phyloP scores from a whole-genome alignment of 148 eudicot genomes.

The Camellia granthamiana region DNA sequence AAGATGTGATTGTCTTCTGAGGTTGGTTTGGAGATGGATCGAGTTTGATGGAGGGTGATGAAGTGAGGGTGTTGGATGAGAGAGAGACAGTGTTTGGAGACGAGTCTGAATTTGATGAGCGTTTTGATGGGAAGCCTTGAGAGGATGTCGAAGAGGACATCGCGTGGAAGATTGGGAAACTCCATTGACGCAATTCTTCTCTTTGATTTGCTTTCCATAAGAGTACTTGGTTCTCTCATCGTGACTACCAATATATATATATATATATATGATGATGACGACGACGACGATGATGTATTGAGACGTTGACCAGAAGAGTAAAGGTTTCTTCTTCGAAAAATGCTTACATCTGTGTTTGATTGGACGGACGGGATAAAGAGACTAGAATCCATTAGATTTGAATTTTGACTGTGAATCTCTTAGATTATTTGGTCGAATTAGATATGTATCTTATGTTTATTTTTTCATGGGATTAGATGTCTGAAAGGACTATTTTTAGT shows the following conservation, averaged over 20 bases:
- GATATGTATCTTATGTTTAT: too few species aligned
- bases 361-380: too few species aligned
- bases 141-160: constrained; percentile 20
- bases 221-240: neutral
- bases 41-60: constrained; percentile 9
- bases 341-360: too few species aligned
- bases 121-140: constrained; percentile 18
- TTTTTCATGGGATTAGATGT: too few species aligned
- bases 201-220: neutral
- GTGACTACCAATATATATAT: neutral
- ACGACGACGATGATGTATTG: too few species aligned
- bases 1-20: constrained; percentile 14
- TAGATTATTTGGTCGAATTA: too few species aligned
- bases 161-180: constrained; percentile 15
- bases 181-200: neutral
- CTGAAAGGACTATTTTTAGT: too few species aligned
- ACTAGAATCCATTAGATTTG: too few species aligned
- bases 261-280: too few species aligned
- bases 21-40: constrained; percentile 14
- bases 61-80: constrained; percentile 15
- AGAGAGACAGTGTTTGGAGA: constrained; percentile 6
- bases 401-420: too few species aligned
- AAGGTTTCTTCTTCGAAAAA: too few species aligned
- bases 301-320: too few species aligned
- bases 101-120: constrained; percentile 12